These are phyloP conservation scores for Wickerhamiella slavikovae DNA, from an alignment of 805 yeast species.

Conservation along the genomic window DNA sequence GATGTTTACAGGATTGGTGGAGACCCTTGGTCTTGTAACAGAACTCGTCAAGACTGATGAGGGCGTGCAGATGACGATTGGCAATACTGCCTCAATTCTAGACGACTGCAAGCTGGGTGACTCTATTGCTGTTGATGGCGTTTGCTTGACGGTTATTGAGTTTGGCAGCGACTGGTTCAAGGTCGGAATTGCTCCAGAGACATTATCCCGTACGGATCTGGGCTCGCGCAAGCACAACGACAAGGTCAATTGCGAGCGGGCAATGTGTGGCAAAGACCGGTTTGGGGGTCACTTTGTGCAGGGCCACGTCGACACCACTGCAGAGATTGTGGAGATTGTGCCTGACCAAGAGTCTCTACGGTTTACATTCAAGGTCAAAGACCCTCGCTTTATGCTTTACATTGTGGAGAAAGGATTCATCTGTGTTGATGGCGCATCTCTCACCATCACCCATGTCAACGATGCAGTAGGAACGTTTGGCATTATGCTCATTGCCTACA, in stretches of 20 bases:
- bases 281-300: conserved; percentile 97
- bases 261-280: conserved; percentile 61
- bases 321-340: conserved; percentile 30
- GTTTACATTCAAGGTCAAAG: conserved; percentile 54
- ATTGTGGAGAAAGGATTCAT: conserved; percentile 93
- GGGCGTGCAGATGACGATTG: conserved; percentile 52
- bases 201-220: conserved; percentile 60
- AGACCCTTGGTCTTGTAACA: conserved; percentile 45
- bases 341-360: conserved; percentile 58
- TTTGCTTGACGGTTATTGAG: conserved; percentile 80
- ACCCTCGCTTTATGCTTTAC: conserved; percentile 35
- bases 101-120: conserved; percentile 83
- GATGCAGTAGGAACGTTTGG: conserved; percentile 36
- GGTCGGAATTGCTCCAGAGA: conserved; percentile 87
- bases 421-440: conserved; percentile 78
- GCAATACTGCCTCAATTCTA: conserved; percentile 39
- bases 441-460: conserved; percentile 71
- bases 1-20: conserved; percentile 94
- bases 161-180: conserved; percentile 43
- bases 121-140: conserved; percentile 76
- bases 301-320: conserved; percentile 90
- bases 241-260: conserved; percentile 77
- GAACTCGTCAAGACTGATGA: conserved; percentile 28
- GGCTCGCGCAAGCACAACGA: conserved; percentile 37
- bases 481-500: conserved; percentile 80